Evolutionary conservation across 2,329 filamentous ascomycete species (phyloP), one percentile per base, ranked within the genome.

Genomic region (Aspergillus texensis): DNA sequence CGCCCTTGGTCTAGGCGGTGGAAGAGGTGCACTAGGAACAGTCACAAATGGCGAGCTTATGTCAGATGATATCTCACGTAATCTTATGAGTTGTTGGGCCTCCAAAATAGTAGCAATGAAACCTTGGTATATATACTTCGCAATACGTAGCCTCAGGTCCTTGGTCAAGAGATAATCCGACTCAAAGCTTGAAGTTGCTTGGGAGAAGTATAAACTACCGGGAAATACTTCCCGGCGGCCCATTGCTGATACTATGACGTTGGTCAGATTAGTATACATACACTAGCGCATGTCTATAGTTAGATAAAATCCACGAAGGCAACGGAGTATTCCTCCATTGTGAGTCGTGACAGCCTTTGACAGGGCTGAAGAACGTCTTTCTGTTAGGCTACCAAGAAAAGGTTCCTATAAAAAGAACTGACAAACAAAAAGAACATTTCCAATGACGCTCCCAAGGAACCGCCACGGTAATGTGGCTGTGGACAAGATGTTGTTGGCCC

Each of bases 391-490:
- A 55, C 52, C 52, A 55, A 16, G 21, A 55, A 55, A 55, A 24
- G 1, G 32, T 39, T 55, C 52, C 32, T 66, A 66, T 60, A 62
- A 66, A 66, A 66, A 64, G 58, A 61, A 62, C 45, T 58, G 41
- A 26, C 60, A 58, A 34, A 55, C 30, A 54, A 26, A 54, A 54
- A 14, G 11, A 19, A 2, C 16, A 24, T 26, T 46, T 28, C 34
- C 34, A 16, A 36, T 36, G 34, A 36, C 34, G 34, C 34, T n/a
- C 30, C 56, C 59, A 60, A 32, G 53, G 62, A 58, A 61, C 57
- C 60, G 61, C 64, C 63, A 62, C 57, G 48, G 28, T 32, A 48
- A 16, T n/a, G 65, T 65, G 65, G 65, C 65, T 64, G 65, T 67
- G 65, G 57, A 36, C 45, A 54, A 30, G 30, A 46, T 48, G 32